These are phyloP conservation scores for Colletotrichum ledebouriae DNA, from an alignment of 2,329 filamentous ascomycete genomes.

Conservation along the genomic window DNA sequence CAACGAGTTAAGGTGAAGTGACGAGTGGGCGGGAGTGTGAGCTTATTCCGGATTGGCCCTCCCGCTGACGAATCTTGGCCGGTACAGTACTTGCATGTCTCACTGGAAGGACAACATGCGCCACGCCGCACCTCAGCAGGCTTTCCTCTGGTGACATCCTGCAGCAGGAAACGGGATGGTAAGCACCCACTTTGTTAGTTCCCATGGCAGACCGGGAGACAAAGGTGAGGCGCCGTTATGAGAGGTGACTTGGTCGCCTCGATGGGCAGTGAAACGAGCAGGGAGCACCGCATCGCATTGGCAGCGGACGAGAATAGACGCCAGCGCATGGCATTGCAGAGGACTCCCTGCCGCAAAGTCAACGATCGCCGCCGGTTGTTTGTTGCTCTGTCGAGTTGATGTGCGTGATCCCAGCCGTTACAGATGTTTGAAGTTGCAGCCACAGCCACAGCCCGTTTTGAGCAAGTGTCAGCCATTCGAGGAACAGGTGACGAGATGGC, in stretches of 20 bases:
- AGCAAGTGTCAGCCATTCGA: background rate
- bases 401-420: constrained; percentile 1
- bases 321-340: constrained; percentile 6
- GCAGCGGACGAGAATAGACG: background rate
- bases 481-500: background rate
- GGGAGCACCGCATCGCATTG: constrained; percentile 9
- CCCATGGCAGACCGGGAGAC: background rate
- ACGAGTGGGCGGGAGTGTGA: constrained; percentile 5
- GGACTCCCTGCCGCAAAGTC: constrained; percentile 15
- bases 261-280: constrained; percentile 21
- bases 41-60: constrained; percentile 30
- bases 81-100: constrained; percentile 2
- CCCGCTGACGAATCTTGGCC: constrained; percentile 23
- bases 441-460: background rate
- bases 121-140: constrained; percentile 23
- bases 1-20: background rate
- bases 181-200: background rate
- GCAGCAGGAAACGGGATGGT: background rate
- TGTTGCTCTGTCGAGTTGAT: background rate
- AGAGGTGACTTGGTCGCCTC: constrained; percentile 10
- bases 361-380: constrained; percentile 1
- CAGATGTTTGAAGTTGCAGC: background rate
- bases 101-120: constrained; percentile 13
- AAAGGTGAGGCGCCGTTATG: background rate
- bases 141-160: constrained; percentile 16